Evolutionary conservation across 176 grass and related monocot genomes (phyloP), one percentile per base, ranked within the genome.

Genomic region (Ampelocalamus luodianensis): DNA sequence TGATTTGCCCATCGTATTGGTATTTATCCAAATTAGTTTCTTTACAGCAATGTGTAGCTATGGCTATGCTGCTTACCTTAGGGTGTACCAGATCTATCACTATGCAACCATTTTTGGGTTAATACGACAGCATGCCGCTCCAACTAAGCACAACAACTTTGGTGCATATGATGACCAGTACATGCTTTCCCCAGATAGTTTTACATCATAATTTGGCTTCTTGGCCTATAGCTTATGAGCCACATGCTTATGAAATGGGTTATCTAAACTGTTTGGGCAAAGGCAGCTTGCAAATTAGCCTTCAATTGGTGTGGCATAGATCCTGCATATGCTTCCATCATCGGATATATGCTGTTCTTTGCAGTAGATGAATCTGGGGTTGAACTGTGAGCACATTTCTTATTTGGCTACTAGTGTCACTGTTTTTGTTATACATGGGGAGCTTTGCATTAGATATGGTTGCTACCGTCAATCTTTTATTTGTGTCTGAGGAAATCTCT

Each of bases 11-110:
- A 60, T 74, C 20, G 15, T 38, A 18, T 44, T 44, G 23, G 48
- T 73, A 68, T 85, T 22, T 12, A 85, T 55, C 59, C 17, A 54
- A 67, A 40, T 56, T 22, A 53, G 43, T 65, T 39, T 64, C 71
- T 53, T 65, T 44, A 65, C 5, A 34, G 51, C 32, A 50, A 75
- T 65, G 9, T 49, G 48, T 54, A 59, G 43, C 43, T 45, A 12
- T 45, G 43, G 24, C 44, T 53, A 49, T 53, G 22, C 34, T 77
- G 12, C 36, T 54, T 54, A 58, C 43, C 8, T 13, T 71, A 15
- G 53, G 38, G 15, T 43, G n/a, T 34, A 54, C 16, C 23, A 3
- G 24, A 56, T 76, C n/a, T 65, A 40, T 77, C 61, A 55, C 37
- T 2, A n/a, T 55, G 5, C 27, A 16, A 63, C 37, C 37, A 60